Evolutionary conservation across 306 rosid genomes (phyloP).

Genomic region (Casuarina glauca): DNA sequence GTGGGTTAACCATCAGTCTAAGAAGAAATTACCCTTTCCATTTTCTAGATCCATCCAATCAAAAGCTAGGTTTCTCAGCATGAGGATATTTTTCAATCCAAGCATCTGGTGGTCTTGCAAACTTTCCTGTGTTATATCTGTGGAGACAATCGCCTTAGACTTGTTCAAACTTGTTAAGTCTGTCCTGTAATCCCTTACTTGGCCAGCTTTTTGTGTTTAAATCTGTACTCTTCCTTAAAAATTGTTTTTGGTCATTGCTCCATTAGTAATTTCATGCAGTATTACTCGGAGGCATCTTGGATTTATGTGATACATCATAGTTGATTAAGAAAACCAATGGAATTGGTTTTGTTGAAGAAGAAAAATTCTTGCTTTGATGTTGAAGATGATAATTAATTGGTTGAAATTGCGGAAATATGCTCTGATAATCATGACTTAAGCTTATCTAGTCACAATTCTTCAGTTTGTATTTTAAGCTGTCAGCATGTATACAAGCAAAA

Average conservation of each 20-base stretch:
- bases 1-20: background rate
- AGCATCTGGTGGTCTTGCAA: background rate
- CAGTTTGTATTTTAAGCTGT: background rate
- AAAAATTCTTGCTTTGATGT: background rate
- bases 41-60: background rate
- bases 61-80: background rate
- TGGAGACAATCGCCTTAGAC: background rate
- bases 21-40: background rate
- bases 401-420: background rate
- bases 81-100: background rate
- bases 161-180: background rate
- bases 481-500: background rate
- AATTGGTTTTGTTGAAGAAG: background rate
- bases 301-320: background rate
- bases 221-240: background rate
- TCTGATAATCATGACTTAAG: background rate
- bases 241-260: too few relatives aligned
- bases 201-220: background rate
- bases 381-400: background rate
- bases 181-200: background rate
- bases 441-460: background rate
- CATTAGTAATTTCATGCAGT: background rate
- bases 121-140: background rate
- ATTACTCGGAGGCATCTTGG: background rate
- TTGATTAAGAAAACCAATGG: background rate